Percentiles rank a stretch among this genome's conserved stretches.
phyloP scores from a whole-genome alignment of 306 rosid genomes.

The Biancaea sappan region DNA sequence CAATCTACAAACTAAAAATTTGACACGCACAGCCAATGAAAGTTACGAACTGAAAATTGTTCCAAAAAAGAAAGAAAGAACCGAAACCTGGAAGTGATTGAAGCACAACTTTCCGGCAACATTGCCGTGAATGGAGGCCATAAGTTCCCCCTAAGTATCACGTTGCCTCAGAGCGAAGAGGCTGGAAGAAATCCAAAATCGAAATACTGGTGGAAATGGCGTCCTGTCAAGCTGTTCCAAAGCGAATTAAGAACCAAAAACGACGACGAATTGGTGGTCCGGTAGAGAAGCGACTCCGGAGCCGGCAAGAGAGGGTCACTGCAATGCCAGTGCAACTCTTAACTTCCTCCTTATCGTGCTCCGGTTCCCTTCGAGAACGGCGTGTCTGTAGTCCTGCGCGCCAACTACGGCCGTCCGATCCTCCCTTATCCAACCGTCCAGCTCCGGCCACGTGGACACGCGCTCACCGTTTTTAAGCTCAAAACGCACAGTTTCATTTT shows the following conservation, averaged over 20 bases:
- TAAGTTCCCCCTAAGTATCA: conserved; percentile 20
- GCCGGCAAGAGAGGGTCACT: background rate
- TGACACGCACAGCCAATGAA: background rate
- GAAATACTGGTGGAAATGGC: background rate
- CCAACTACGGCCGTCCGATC: too few relatives aligned
- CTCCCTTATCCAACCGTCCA: too few relatives aligned
- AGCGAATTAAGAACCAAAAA: background rate
- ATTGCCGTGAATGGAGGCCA: conserved; percentile 49
- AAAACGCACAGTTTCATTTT: too few relatives aligned
- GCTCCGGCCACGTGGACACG: too few relatives aligned
- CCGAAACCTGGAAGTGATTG: conserved; percentile 59
- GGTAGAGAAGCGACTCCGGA: background rate
- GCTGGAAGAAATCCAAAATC: background rate
- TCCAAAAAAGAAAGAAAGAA: background rate
- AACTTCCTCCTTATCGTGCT: background rate
- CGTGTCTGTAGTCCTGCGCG: too few relatives aligned
- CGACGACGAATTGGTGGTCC: background rate
- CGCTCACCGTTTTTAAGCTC: too few relatives aligned
- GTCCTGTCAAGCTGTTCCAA: background rate
- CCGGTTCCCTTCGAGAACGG: too few relatives aligned
- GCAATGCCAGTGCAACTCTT: background rate
- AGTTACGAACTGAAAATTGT: background rate
- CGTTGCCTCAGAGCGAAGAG: background rate
- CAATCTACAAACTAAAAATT: conserved; percentile 18
- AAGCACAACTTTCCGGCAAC: conserved; percentile 51